Conservation (phyloP, 345 rosid species). For the Hirschfeldia incana region DNA sequence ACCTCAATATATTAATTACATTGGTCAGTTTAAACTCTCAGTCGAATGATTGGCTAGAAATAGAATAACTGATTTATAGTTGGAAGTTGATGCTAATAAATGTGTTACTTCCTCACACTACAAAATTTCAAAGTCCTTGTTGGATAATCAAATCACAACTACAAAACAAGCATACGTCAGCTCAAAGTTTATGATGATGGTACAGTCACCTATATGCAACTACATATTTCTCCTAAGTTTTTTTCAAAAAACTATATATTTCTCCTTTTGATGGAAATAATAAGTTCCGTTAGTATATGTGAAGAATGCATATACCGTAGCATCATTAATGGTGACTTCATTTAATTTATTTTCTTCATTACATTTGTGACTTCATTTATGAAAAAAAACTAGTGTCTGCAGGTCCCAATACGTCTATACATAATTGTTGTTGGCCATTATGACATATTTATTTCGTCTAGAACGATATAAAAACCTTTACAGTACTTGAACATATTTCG, state of each 20-base stretch:
- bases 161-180: conserved; percentile 10
- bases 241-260: not conserved
- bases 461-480: conserved; percentile 1
- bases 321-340: conserved; percentile 24
- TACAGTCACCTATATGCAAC: not conserved
- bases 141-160: conserved; percentile 26
- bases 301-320: not conserved
- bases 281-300: not conserved
- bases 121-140: conserved; percentile 18
- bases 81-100: conserved; percentile 25
- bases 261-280: conserved; percentile 10
- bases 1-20: not conserved
- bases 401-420: conserved; percentile 23
- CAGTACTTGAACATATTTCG: conserved; percentile 1
- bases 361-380: conserved; percentile 24
- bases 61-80: conserved; percentile 8
- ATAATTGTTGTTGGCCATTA: not conserved
- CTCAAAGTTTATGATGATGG: conserved; percentile 4
- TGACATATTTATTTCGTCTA: conserved; percentile 10
- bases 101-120: conserved; percentile 2
- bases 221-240: not conserved
- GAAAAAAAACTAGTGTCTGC: conserved; percentile 2
- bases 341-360: not conserved
- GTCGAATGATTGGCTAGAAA: not conserved
- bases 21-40: not conserved